Conservation (phyloP, 2,329 filamentous ascomycete genomes). For the Sporothrix brunneoviolacea region DNA sequence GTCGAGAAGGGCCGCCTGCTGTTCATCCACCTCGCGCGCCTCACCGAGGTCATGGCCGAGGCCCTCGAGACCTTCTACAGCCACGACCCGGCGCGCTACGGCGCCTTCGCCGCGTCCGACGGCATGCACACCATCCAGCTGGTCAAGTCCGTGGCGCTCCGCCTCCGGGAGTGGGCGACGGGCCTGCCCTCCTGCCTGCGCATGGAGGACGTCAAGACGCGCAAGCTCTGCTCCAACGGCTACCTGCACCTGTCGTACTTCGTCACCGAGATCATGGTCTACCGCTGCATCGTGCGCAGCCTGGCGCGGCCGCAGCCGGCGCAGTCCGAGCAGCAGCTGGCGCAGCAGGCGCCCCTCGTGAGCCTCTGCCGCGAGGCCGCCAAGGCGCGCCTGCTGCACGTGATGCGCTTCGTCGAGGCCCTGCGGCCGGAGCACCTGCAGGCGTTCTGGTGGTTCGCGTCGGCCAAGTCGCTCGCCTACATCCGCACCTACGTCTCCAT, state of each 20-base stretch:
- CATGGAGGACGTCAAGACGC: slow-evolving; percentile 21
- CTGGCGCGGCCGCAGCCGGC: slow-evolving; percentile 28
- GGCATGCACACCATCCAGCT: slow-evolving; percentile 10
- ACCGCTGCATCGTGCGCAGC: slow-evolving; percentile 42
- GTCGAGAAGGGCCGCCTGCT: slow-evolving; percentile 39
- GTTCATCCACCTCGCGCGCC: slow-evolving; percentile 44
- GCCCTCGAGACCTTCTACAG: slow-evolving; percentile 44
- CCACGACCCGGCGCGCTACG: slow-evolving; percentile 23
- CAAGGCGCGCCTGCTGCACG: slow-evolving; percentile 32
- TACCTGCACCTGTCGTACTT: slow-evolving; percentile 46
- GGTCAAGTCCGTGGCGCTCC: slow-evolving; percentile 23
- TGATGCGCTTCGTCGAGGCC: slow-evolving; percentile 34
- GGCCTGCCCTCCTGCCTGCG: slow-evolving; percentile 19
- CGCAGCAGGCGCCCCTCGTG: slow-evolving; percentile 18
- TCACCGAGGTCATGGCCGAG: slow-evolving; percentile 45
- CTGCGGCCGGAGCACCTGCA: slow-evolving; percentile 39
- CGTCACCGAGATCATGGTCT: slow-evolving; percentile 44
- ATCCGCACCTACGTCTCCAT: slow-evolving; percentile 36
- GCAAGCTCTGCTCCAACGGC: slow-evolving; percentile 30
- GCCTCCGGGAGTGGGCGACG: slow-evolving; percentile 21
- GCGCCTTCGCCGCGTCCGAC: slow-evolving; percentile 10
- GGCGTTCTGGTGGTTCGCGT: slow-evolving; percentile 40
- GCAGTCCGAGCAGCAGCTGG: not conserved
- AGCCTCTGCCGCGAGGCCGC: slow-evolving; percentile 32
- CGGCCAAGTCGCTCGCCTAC: slow-evolving; percentile 36